Evolutionary conservation across 208 protist species (phyloP), one percentile per base, ranked within the genome.

Genomic region (Crithidia acanthocephali): DNA sequence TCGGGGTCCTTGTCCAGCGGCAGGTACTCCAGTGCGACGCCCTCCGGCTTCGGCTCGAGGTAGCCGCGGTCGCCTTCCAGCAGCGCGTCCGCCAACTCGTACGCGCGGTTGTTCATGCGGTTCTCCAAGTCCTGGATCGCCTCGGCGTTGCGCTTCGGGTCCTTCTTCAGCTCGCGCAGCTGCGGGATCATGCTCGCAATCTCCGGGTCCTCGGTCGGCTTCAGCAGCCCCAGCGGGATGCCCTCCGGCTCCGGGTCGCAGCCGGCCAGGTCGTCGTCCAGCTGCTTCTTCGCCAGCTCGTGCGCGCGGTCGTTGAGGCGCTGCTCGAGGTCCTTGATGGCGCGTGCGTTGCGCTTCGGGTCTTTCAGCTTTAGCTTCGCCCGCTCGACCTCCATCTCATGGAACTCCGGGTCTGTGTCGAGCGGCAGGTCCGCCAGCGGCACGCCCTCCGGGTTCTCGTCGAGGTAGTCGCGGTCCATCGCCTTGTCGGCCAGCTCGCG

Each of bases 341-440:
- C 78, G 58, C 68, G 71, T 4, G 67, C 77, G 48, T 83, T 75
- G 56, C 86, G 81, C 47, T 73, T 66, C 40, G 75, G 75, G 51
- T 93, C 85, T 73, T 78, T 87, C 62, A 90, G 77, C 74, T 87
- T 88, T 58, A 94, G 73, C 58, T 83, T 87, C 27, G 89, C 85
- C 56, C 87, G 84, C 74, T 86, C 73, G 48, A 91, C 81, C 60
- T 93, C 87, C 77, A 92, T 79, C 7, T 68, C 23, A 40, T 86
- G 79, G 58, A 93, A 90, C 55, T 74, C 64, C 16, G 64, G 58
- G 52, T 94, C 86, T 18, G 68, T 74, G 50, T 79, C 78, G 2
- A 93, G 76, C 45, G 71, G 82, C 42, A 94, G 66, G 23, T 83
- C 68, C 9, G 10, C 18, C 22, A 96, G 68, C 9, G 83, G 81